A percentile compares a stretch with the other conserved stretches of the same genome.
Conservation (phyloP, 78 protist genomes). For the Dictyostelium purpureum region DNA sequence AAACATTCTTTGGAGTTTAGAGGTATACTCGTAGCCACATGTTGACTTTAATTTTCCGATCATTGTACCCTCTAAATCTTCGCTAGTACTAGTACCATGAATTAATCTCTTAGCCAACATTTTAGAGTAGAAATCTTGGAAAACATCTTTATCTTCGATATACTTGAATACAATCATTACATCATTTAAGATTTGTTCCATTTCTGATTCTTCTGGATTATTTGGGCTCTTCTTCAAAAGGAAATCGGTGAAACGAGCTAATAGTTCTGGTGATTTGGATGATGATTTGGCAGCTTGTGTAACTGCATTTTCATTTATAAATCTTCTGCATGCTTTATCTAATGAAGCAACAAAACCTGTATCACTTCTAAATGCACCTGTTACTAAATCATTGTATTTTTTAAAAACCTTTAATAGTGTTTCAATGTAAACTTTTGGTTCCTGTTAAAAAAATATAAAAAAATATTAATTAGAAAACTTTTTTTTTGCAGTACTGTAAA, state of each 20-base stretch:
- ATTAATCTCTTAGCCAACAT: constrained; percentile 93
- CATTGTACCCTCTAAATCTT: constrained; percentile 89
- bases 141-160: constrained; percentile 93
- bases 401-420: constrained; percentile 77
- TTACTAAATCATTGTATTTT: constrained; percentile 84
- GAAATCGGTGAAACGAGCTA: constrained; percentile 85
- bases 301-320: constrained; percentile 87
- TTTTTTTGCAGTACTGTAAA: neutral
- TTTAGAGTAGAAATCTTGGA: constrained; percentile 89
- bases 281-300: constrained; percentile 81
- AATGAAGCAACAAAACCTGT: constrained; percentile 82
- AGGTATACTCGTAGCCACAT: constrained; percentile 92
- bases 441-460: neutral
- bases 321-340: constrained; percentile 85
- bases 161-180: constrained; percentile 90
- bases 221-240: constrained; percentile 80
- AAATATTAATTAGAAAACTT: neutral
- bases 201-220: constrained; percentile 81
- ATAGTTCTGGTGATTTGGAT: constrained; percentile 80
- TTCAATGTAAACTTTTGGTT: constrained; percentile 86
- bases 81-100: constrained; percentile 74
- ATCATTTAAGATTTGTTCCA: constrained; percentile 70
- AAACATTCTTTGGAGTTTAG: constrained; percentile 93
- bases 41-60: constrained; percentile 84
- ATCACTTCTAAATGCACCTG: constrained; percentile 78